phyloP scores from a whole-genome alignment of 225 moss, liverwort and hornwort species.

The Anthoceros angustus region DNA sequence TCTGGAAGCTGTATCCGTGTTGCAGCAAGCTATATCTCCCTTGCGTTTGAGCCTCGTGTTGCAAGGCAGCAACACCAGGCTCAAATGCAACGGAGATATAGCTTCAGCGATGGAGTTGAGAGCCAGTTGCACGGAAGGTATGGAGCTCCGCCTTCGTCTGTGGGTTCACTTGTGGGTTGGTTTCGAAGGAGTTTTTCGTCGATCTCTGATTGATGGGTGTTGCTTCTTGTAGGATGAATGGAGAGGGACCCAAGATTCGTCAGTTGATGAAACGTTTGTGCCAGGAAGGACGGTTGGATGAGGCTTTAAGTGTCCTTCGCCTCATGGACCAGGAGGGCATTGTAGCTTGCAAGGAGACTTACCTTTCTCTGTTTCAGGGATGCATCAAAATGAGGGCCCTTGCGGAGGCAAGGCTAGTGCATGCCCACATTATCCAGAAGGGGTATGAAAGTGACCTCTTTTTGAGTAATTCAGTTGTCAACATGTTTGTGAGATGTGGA shows the following conservation, averaged over 20 bases:
- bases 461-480: background rate
- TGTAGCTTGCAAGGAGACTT: background rate
- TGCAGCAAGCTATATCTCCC: no score
- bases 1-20: no score
- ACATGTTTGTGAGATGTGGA: background rate
- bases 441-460: background rate
- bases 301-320: background rate
- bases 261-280: background rate
- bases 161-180: background rate
- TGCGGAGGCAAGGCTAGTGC: background rate
- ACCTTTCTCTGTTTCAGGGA: background rate
- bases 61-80: no score
- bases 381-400: background rate
- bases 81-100: background rate
- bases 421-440: background rate
- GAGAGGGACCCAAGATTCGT: background rate
- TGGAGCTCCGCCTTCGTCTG: no score
- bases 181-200: background rate
- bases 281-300: background rate
- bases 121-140: background rate
- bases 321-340: background rate
- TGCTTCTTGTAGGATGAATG: no score
- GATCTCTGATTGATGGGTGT: background rate
- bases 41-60: no score
- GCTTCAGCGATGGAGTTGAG: background rate